phyloP scores from a whole-genome alignment of 108 stramenopile genomes.

The Cyclotella cryptica region DNA sequence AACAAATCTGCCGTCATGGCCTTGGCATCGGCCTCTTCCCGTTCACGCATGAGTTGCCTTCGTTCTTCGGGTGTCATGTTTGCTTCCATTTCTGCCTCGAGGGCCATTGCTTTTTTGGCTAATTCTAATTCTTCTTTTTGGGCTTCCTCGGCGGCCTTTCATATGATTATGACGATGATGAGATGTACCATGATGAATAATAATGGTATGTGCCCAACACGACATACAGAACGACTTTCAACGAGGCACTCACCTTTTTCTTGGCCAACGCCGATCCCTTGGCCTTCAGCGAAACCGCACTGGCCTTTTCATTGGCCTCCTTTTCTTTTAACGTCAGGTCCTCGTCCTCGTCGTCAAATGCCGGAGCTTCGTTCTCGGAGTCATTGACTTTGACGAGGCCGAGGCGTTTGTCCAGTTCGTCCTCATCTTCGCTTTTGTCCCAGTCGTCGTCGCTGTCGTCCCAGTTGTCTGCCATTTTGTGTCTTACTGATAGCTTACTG shows the following conservation, averaged over 20 bases:
- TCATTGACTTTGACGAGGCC: constrained; percentile 59
- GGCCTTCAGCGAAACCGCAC: constrained; percentile 58
- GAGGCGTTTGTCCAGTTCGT: constrained; percentile 78
- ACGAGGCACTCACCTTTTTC: constrained; percentile 58
- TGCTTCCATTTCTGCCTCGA: constrained; percentile 89
- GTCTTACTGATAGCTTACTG: too few relatives aligned
- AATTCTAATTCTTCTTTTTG: constrained; percentile 76
- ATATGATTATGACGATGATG: background rate
- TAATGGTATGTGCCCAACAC: background rate
- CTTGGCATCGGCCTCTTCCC: constrained; percentile 83
- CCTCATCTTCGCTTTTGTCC: constrained; percentile 86
- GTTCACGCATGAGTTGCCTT: constrained; percentile 57
- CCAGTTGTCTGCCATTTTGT: constrained; percentile 83
- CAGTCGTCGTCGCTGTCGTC: constrained; percentile 92
- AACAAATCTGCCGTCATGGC: constrained; percentile 88
- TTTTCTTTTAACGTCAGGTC: constrained; percentile 89
- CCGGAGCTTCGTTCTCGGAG: constrained; percentile 41
- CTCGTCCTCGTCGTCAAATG: constrained; percentile 88
- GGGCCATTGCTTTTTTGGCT: constrained; percentile 84
- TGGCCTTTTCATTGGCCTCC: constrained; percentile 55
- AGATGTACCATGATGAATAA: background rate
- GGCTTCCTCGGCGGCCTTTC: constrained; percentile 60
- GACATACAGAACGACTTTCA: background rate
- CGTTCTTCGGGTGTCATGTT: constrained; percentile 87
- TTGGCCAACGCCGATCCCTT: constrained; percentile 88